phyloP scores from a whole-genome alignment of 495 filamentous ascomycete genomes.

The Aspergillus bertholletiae region DNA sequence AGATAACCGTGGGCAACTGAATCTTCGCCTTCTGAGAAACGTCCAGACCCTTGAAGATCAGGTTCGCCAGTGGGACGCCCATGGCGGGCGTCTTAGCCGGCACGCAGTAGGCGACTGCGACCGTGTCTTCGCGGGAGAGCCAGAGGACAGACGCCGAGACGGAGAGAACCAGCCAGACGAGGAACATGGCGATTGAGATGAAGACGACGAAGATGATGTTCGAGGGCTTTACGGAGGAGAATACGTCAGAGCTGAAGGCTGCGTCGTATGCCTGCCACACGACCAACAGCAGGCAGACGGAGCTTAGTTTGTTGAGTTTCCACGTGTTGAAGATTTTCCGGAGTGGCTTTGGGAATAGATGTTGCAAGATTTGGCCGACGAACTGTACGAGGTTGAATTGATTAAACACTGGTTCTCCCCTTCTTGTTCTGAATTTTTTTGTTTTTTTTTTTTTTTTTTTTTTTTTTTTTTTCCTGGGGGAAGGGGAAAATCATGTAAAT shows the following conservation, averaged over 20 bases:
- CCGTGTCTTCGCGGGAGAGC: slow-evolving; percentile 30
- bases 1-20: slow-evolving; percentile 35
- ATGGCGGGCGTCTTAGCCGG: slow-evolving; percentile 41
- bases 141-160: slow-evolving; percentile 17
- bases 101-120: slow-evolving; percentile 35
- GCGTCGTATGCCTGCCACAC: slow-evolving; percentile 42
- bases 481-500: not conserved
- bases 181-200: not conserved
- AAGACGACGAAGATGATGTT: not conserved
- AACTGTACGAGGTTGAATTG: too few species aligned
- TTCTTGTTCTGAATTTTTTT: too few species aligned
- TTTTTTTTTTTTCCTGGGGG: too few species aligned
- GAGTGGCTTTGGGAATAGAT: not conserved
- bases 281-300: slow-evolving; percentile 21
- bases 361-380: not conserved
- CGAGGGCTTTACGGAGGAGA: slow-evolving; percentile 15
- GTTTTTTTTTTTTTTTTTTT: too few species aligned
- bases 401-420: too few species aligned
- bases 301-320: not conserved
- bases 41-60: slow-evolving; percentile 28
- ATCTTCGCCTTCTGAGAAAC: slow-evolving; percentile 21
- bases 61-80: slow-evolving; percentile 30
- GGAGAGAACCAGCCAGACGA: not conserved
- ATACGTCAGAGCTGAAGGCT: slow-evolving; percentile 36
- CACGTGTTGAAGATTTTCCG: not conserved